Conservation (phyloP, 129 eudicot genomes). For the Flaveria ramosissima region DNA sequence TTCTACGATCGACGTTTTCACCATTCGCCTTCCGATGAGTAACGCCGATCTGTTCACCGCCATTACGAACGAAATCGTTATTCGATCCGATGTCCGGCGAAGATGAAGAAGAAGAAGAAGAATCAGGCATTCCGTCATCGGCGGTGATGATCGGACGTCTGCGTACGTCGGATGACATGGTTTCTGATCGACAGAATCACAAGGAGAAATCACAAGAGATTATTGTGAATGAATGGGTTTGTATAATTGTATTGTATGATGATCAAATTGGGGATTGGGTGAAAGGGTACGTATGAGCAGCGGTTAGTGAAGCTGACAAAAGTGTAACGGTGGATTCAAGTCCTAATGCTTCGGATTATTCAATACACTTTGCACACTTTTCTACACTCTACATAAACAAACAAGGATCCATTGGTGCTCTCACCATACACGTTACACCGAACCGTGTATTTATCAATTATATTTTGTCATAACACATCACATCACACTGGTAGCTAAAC, state of each 20-base stretch:
- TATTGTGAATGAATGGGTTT: no score
- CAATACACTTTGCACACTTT: background rate
- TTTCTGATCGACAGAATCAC: background rate
- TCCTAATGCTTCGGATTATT: slow-evolving; percentile 10
- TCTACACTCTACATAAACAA: no score
- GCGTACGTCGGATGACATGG: slow-evolving; percentile 18
- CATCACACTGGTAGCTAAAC: no score
- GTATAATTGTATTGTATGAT: no score
- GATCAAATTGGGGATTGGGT: no score
- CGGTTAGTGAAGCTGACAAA: slow-evolving; percentile 20
- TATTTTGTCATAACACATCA: no score
- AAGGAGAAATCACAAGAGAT: no score
- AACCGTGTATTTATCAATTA: no score
- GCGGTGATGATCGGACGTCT: slow-evolving; percentile 7
- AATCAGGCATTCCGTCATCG: slow-evolving; percentile 1
- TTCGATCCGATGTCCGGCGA: slow-evolving; percentile 15
- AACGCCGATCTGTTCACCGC: slow-evolving; percentile 5
- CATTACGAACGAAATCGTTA: background rate
- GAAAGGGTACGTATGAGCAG: background rate
- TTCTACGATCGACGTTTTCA: slow-evolving; percentile 11
- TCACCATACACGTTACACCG: no score
- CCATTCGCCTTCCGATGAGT: slow-evolving; percentile 7
- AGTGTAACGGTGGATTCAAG: slow-evolving; percentile 18
- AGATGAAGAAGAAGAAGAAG: background rate
- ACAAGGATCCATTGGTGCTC: no score